Evolutionary conservation across 2,329 filamentous ascomycete genomes (phyloP).

Genomic region (Paecilomyces dactylethromorphus): DNA sequence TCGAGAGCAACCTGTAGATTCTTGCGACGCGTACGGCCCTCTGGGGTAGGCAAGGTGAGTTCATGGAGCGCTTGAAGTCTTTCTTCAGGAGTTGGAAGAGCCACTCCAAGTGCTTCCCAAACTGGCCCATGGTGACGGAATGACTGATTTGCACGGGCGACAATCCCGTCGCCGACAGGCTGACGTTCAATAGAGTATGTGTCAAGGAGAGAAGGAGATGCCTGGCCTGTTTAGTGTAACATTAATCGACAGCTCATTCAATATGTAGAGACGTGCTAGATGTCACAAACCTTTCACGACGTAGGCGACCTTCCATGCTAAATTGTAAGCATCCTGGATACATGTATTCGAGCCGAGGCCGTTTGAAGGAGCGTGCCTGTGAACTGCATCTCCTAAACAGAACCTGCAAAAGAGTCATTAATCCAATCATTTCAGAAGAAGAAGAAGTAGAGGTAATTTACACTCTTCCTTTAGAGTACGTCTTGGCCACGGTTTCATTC

Average conservation of each 20-base stretch:
- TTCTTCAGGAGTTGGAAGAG: conserved; percentile 31
- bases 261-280: not conserved
- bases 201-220: conserved; percentile 30
- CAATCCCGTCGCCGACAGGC: conserved; percentile 43
- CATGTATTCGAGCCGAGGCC: conserved; percentile 55
- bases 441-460: conserved; percentile 15
- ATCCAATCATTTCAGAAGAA: not conserved
- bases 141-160: conserved; percentile 52
- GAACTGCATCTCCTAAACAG: conserved; percentile 53
- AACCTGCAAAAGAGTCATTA: conserved; percentile 28
- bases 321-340: conserved; percentile 51
- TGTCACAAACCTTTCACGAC: conserved; percentile 28
- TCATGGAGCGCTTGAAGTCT: conserved; percentile 36
- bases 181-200: conserved; percentile 44
- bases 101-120: conserved; percentile 42
- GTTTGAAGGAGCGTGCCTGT: conserved; percentile 53
- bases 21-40: conserved; percentile 33
- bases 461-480: conserved; percentile 47
- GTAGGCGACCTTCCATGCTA: conserved; percentile 51
- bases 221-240: conserved; percentile 6
- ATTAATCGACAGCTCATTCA: not conserved
- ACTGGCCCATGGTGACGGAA: conserved; percentile 46
- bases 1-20: conserved; percentile 38
- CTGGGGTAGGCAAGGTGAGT: conserved; percentile 30
- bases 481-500: conserved; percentile 55